Evolutionary conservation across 345 rosid species (phyloP), one percentile per base, ranked within the genome.

Genomic region (Litchi chinensis): DNA sequence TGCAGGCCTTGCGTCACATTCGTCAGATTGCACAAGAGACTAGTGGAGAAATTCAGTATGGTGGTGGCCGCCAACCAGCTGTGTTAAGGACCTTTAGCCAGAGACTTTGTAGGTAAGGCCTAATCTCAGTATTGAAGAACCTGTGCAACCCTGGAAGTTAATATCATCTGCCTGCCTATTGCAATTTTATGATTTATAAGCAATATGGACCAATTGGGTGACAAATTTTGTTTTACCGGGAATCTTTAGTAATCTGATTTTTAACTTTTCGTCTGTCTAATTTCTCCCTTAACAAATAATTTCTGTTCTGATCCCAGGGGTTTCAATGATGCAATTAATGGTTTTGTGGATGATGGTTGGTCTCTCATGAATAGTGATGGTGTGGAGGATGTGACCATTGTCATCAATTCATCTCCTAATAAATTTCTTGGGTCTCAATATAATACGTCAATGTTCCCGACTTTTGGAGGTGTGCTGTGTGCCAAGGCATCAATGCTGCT

Each of bases 291-390:
- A 64, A 83, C 48, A 28, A 65, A 18, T 28, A 46, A 32, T 24
- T 69, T 37, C 65, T 43, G 50, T 21, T 57, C 75, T 87, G 82
- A 71, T 76, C 59, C 48, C 83, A 95, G 98, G 93, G 97, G 99
- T 26, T 95, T 95, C 87, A 95, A 95, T 81, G 99, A 93, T 83
- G 98, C 98, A 75, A 91, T 95, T 62, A 92, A 92, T 82, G 95
- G 99, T 56, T 95, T 93, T 90, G 87, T 75, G 44, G 99, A 95
- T 86, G 98, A 93, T 77, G 98, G 99, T 54, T 95, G 99, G 98
- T 89, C 99, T 2, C 86, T 95, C 68, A 80, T 95, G 83, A 89
- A 85, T 69, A 88, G 92, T 48, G 99, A 93, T 76, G 98, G 98
- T 22, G 86, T 81, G 28, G 99, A 95, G 65, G 98, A 95, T 89